Conservation (phyloP, 2,329 filamentous ascomycete species). For the Lasiodiplodia citricola region DNA sequence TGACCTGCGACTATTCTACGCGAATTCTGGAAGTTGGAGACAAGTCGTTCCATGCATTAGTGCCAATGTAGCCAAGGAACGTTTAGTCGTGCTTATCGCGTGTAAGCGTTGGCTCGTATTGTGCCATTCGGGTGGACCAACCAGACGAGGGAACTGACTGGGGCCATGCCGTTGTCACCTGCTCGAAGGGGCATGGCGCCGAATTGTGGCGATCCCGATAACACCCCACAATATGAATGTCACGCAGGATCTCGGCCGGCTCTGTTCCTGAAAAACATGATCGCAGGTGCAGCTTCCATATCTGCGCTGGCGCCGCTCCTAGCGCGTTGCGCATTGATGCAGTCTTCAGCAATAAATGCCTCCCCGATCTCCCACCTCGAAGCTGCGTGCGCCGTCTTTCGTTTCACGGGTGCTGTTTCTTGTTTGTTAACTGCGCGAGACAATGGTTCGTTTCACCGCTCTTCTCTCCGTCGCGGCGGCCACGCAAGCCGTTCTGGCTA, state of each 20-base stretch:
- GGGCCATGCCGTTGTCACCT: not conserved
- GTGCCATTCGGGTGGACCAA: not conserved
- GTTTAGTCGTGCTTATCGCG: not conserved
- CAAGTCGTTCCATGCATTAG: not conserved
- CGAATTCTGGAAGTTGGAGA: not conserved
- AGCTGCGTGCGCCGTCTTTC: not conserved
- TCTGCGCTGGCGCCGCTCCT: not conserved
- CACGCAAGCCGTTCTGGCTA: conserved; percentile 40
- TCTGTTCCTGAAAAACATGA: not conserved
- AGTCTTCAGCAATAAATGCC: not conserved
- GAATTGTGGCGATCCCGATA: not conserved
- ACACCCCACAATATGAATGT: not conserved
- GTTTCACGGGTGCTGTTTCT: not conserved
- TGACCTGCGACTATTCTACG: too few relatives aligned
- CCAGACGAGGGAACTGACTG: not conserved
- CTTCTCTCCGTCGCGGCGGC: conserved; percentile 38
- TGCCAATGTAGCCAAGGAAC: conserved; percentile 6
- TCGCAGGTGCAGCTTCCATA: not conserved
- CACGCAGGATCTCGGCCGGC: not conserved
- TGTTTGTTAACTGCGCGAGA: not conserved
- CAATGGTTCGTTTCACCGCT: conserved; percentile 15
- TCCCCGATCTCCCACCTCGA: not conserved
- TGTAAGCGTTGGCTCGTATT: conserved; percentile 4
- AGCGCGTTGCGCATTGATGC: not conserved
- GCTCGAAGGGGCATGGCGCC: not conserved